These are phyloP conservation scores for Agrocybe chaxingu DNA, from an alignment of 768 basidiomycete species.

Conservation along the genomic window DNA sequence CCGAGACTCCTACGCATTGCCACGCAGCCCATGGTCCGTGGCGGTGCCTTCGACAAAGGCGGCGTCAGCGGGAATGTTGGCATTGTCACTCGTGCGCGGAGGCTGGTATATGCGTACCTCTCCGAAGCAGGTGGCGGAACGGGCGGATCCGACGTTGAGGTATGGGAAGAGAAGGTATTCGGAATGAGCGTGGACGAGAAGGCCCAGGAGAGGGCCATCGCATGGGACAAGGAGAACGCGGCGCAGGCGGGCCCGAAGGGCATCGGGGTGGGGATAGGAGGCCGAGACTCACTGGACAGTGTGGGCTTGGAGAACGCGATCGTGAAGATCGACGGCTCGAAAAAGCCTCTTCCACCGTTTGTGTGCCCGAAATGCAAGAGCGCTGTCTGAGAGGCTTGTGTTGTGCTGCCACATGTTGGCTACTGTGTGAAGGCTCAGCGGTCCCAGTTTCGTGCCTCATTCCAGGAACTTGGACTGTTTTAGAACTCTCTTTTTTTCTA, in stretches of 20 bases:
- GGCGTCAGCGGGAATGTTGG: slow-evolving; percentile 51
- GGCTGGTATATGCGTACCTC: slow-evolving; percentile 40
- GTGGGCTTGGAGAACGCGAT: slow-evolving; percentile 15
- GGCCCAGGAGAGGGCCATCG: too few relatives aligned
- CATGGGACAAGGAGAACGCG: too few relatives aligned
- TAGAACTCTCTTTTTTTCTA: too few relatives aligned
- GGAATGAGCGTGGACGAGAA: slow-evolving; percentile 10
- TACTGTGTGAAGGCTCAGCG: too few relatives aligned
- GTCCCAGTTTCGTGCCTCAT: too few relatives aligned
- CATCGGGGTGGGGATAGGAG: background rate
- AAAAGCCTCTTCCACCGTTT: slow-evolving; percentile 23
- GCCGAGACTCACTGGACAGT: background rate
- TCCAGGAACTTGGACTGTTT: too few relatives aligned
- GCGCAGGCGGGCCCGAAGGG: too few relatives aligned
- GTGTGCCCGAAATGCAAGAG: slow-evolving; percentile 42
- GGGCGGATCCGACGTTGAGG: slow-evolving; percentile 26
- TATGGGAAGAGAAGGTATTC: slow-evolving; percentile 37
- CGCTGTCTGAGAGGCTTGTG: slow-evolving; percentile 28
- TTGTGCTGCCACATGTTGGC: background rate
- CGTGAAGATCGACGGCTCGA: slow-evolving; percentile 14
- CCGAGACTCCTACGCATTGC: slow-evolving; percentile 46
- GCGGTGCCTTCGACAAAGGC: slow-evolving; percentile 30
- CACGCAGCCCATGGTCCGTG: slow-evolving; percentile 52
- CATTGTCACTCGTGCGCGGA: slow-evolving; percentile 43
- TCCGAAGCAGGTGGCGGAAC: slow-evolving; percentile 14